phyloP scores from a whole-genome alignment of 23 red algal genomes.

The Pyropia yezoensis region DNA sequence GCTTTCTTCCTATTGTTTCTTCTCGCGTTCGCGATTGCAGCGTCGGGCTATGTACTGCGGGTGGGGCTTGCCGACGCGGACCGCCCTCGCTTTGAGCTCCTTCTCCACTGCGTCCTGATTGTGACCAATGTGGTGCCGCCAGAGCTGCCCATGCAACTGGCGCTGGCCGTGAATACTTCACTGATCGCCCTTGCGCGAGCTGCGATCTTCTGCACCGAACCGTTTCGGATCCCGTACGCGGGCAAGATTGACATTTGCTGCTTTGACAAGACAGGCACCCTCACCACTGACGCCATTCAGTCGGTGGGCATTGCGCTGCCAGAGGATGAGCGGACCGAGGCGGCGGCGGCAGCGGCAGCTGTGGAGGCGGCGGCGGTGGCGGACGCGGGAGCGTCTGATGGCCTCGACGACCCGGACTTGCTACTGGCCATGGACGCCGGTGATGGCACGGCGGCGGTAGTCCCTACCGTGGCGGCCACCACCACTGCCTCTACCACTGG shows the following conservation, averaged over 20 bases:
- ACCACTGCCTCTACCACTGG: too few relatives aligned
- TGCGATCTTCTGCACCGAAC: conserved; percentile 96
- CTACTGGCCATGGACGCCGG: background rate
- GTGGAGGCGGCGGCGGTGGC: background rate
- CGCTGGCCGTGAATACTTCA: conserved; percentile 84
- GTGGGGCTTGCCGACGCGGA: conserved; percentile 49
- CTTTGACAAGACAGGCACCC: conserved; percentile 98
- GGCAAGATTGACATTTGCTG: conserved; percentile 93
- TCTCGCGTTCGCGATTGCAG: conserved; percentile 81
- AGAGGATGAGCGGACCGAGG: too few relatives aligned
- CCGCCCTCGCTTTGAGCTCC: conserved; percentile 69
- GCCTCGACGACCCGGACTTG: background rate
- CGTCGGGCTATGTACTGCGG: conserved; percentile 89
- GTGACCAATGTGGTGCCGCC: conserved; percentile 95
- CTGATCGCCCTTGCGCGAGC: conserved; percentile 62
- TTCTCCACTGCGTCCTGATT: conserved; percentile 90
- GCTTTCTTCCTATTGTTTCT: conserved; percentile 80
- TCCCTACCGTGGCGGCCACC: too few relatives aligned
- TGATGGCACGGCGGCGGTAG: background rate
- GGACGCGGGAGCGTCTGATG: background rate
- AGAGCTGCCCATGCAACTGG: conserved; percentile 91
- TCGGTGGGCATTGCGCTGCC: conserved; percentile 49
- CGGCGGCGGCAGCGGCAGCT: background rate
- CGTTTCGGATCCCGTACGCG: conserved; percentile 90
- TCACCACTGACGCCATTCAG: conserved; percentile 79